Percentiles rank a stretch among this genome's conserved stretches.
Conservation (phyloP, 495 filamentous ascomycete species). For the Aspergillus hancockii region DNA sequence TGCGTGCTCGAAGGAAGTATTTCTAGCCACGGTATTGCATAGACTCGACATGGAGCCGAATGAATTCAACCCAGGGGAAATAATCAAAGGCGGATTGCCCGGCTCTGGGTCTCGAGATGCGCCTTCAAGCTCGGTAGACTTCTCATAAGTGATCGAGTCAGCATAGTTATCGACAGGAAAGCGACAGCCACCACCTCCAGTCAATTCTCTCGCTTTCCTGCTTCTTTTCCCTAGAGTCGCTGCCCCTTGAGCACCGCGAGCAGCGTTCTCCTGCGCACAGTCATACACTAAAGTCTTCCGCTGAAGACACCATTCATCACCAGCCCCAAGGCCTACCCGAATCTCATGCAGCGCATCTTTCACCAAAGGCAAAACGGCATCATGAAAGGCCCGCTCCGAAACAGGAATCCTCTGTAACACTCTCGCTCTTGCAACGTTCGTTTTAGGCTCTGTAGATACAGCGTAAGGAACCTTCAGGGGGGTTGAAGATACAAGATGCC, state of each 20-base stretch:
- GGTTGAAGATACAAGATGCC: conserved; percentile 31
- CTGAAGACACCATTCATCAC: conserved; percentile 44
- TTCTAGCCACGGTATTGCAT: conserved; percentile 31
- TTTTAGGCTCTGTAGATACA: conserved; percentile 44
- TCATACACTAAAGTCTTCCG: conserved; percentile 16
- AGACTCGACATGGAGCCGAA: conserved; percentile 35
- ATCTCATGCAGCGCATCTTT: conserved; percentile 32
- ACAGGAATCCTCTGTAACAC: conserved; percentile 34
- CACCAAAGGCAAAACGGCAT: conserved; percentile 32
- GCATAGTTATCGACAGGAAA: neutral
- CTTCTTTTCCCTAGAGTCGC: conserved; percentile 14
- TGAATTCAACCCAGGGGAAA: conserved; percentile 34
- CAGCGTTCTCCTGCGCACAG: conserved; percentile 10
- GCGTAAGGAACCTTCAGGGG: conserved; percentile 37
- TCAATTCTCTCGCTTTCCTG: neutral
- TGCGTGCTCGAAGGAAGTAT: conserved; percentile 32
- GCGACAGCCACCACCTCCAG: neutral
- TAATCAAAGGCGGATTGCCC: conserved; percentile 30
- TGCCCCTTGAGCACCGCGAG: neutral
- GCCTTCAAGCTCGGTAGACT: neutral
- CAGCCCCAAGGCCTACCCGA: conserved; percentile 7
- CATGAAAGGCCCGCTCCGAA: conserved; percentile 33
- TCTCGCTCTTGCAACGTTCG: conserved; percentile 35
- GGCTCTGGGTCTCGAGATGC: neutral
- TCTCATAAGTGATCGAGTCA: neutral